Evolutionary conservation across 108 stramenopile species (phyloP).

Genomic region (Nitzschia palea): DNA sequence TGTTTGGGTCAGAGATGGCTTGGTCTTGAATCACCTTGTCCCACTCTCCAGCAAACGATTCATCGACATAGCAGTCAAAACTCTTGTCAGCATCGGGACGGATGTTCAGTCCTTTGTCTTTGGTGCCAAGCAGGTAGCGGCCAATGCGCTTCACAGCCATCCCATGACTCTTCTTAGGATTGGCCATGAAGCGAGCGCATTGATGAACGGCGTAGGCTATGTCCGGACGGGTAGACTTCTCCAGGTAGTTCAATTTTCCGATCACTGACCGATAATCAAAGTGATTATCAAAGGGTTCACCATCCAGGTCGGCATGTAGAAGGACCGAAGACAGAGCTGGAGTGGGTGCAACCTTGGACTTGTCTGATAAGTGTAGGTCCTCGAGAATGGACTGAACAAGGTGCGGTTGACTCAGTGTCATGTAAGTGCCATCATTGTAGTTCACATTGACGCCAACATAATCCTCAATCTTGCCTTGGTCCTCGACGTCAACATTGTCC

Average conservation of each 20-base stretch:
- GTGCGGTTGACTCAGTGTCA: slow-evolving; percentile 24
- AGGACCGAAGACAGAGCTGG: background rate
- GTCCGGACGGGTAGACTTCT: slow-evolving; percentile 26
- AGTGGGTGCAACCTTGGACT: background rate
- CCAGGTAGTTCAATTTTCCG: slow-evolving; percentile 36
- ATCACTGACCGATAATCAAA: slow-evolving; percentile 38
- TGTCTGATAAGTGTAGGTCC: background rate
- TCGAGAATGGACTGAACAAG: slow-evolving; percentile 16
- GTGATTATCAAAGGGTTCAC: slow-evolving; percentile 2
- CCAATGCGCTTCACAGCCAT: slow-evolving; percentile 39
- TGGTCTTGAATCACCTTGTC: background rate
- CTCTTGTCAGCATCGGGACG: background rate
- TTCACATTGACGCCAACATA: slow-evolving; percentile 37
- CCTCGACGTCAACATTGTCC: slow-evolving; percentile 4
- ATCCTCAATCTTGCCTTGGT: slow-evolving; percentile 20
- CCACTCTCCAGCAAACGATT: slow-evolving; percentile 41
- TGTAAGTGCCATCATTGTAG: background rate
- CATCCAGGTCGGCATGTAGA: slow-evolving; percentile 18
- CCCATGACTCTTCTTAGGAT: slow-evolving; percentile 37
- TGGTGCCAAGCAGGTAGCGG: slow-evolving; percentile 36
- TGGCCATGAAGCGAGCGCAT: slow-evolving; percentile 31
- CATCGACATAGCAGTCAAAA: slow-evolving; percentile 43
- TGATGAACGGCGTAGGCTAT: slow-evolving; percentile 31
- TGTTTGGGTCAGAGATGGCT: slow-evolving; percentile 18
- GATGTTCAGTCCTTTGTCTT: slow-evolving; percentile 23